A percentile compares a stretch with the other conserved stretches of the same genome.
Evolutionary conservation across 2,329 filamentous ascomycete genomes (phyloP).

Genomic region (Penicillium sp.): DNA sequence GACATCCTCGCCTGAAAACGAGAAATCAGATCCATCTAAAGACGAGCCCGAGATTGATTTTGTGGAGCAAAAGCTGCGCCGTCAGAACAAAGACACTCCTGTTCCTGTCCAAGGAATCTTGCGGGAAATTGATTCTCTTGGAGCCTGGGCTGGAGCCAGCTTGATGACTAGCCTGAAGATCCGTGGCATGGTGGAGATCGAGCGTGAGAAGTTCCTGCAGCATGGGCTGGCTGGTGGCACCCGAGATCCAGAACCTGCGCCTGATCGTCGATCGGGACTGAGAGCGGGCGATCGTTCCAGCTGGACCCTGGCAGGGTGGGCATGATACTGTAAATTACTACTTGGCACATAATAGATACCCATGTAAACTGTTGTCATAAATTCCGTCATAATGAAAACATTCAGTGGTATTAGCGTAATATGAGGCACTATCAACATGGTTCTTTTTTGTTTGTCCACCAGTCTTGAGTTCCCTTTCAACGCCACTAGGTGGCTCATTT

Average conservation of each 20-base stretch:
- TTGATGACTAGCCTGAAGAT: slow-evolving; percentile 60
- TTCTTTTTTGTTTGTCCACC: no score
- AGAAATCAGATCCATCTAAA: slow-evolving; percentile 20
- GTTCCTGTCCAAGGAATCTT: slow-evolving; percentile 39
- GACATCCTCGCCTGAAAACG: slow-evolving; percentile 2
- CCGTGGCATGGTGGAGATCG: slow-evolving; percentile 63
- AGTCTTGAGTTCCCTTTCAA: no score
- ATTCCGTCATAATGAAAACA: no score
- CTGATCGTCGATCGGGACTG: slow-evolving; percentile 42
- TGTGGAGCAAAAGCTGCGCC: slow-evolving; percentile 44
- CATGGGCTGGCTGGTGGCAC: slow-evolving; percentile 49
- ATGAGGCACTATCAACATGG: no score
- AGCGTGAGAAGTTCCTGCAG: slow-evolving; percentile 62
- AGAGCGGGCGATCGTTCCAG: slow-evolving; percentile 48
- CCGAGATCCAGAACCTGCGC: slow-evolving; percentile 41
- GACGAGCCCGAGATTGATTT: slow-evolving; percentile 47
- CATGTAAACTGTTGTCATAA: slow-evolving; percentile 3
- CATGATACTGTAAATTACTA: slow-evolving; percentile 27
- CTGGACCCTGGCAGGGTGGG: slow-evolving; percentile 51
- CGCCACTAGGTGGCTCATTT: no score
- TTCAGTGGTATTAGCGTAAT: no score
- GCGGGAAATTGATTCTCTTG: slow-evolving; percentile 61
- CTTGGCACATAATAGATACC: slow-evolving; percentile 23
- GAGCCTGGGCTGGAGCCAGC: slow-evolving; percentile 66
- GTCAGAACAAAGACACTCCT: slow-evolving; percentile 36